Percentiles rank a stretch among this genome's conserved stretches.
These are phyloP conservation scores for Lachnellula occidentalis DNA, from an alignment of 2,329 filamentous ascomycete species.

Conservation along the genomic window DNA sequence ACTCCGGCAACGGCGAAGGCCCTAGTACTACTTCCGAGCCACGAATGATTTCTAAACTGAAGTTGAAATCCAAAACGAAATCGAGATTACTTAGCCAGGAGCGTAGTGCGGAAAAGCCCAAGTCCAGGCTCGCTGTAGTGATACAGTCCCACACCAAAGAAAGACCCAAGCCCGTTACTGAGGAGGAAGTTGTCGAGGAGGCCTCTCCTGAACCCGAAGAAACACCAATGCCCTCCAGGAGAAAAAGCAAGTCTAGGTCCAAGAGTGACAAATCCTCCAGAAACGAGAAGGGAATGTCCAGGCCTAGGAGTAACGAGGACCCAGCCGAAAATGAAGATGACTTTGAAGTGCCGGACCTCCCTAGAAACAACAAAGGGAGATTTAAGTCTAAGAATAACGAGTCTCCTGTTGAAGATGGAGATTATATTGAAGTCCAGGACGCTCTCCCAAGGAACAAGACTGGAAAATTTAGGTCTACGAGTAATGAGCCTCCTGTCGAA, in stretches of 20 bases:
- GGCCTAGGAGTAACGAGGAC: not conserved
- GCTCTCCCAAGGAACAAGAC: too few relatives aligned
- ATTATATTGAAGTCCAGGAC: not conserved
- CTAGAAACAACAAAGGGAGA: not conserved
- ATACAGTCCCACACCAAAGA: too few relatives aligned
- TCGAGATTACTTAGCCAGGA: not conserved
- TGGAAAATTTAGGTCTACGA: too few relatives aligned
- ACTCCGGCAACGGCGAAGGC: not conserved
- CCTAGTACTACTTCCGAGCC: too few relatives aligned
- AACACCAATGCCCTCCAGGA: too few relatives aligned
- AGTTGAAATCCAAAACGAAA: not conserved
- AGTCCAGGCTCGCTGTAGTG: not conserved
- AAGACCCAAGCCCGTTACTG: too few relatives aligned
- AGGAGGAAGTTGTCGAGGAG: too few relatives aligned
- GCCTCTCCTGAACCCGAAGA: too few relatives aligned
- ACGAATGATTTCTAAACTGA: not conserved
- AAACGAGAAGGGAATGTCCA: not conserved
- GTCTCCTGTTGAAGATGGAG: not conserved
- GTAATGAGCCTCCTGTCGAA: not conserved
- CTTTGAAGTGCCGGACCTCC: not conserved
- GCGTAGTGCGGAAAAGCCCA: not conserved
- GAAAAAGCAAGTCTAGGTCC: too few relatives aligned
- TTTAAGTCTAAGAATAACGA: not conserved
- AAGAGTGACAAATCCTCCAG: not conserved
- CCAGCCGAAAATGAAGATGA: not conserved